Percentiles rank a stretch among this genome's conserved stretches.
These are phyloP conservation scores for Metarhizium humberi DNA, from an alignment of 2,329 filamentous ascomycete species.

Conservation along the genomic window DNA sequence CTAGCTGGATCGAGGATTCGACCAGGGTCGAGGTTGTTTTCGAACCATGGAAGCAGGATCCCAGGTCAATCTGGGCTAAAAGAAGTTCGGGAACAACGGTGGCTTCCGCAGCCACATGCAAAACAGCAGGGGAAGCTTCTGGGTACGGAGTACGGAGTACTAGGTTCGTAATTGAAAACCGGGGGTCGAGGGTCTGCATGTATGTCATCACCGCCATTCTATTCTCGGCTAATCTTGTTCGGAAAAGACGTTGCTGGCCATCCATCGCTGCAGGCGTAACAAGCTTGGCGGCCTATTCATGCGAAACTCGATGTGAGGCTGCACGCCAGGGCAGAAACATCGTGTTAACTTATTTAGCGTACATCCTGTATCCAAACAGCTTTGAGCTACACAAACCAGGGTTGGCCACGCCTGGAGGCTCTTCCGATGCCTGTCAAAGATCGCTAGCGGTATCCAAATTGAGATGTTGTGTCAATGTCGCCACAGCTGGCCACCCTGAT, in stretches of 20 bases:
- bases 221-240: conserved; percentile 5
- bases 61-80: neutral
- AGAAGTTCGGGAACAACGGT: neutral
- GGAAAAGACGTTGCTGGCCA: neutral
- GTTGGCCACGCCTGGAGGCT: conserved; percentile 4
- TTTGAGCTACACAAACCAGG: conserved; percentile 4
- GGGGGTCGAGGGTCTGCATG: neutral
- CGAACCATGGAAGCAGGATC: neutral
- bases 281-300: conserved; percentile 1
- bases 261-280: conserved; percentile 1
- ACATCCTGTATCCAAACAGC: neutral
- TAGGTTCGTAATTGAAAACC: too few relatives aligned
- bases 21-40: neutral
- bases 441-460: conserved; percentile 7
- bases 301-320: neutral
- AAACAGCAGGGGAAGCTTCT: neutral
- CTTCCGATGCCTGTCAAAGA: conserved; percentile 3
- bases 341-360: neutral
- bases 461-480: neutral
- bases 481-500: conserved; percentile 1
- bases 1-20: neutral
- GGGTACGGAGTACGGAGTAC: neutral
- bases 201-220: conserved; percentile 6
- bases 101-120: neutral
- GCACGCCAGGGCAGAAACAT: conserved; percentile 1